Evolutionary conservation across 805 yeast species (phyloP).

Genomic region (Hanseniaspora lachancei): DNA sequence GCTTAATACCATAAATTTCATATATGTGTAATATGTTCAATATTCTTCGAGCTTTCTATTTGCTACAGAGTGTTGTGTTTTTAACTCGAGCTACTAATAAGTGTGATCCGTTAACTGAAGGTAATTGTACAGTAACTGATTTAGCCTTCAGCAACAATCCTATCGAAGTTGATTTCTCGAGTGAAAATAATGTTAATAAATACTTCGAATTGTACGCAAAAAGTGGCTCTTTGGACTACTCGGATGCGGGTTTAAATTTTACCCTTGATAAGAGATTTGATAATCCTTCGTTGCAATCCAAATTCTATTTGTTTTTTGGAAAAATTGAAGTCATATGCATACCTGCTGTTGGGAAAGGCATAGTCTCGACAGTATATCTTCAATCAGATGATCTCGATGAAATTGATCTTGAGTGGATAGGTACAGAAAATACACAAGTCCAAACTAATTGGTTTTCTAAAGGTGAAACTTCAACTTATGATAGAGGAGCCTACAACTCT

Average conservation of each 20-base stretch:
- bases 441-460: slow-evolving; percentile 73
- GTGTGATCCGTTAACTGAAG: slow-evolving; percentile 35
- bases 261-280: slow-evolving; percentile 51
- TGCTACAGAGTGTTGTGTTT: neutral
- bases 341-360: slow-evolving; percentile 67
- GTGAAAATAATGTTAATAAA: slow-evolving; percentile 27
- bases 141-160: slow-evolving; percentile 49
- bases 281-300: slow-evolving; percentile 65
- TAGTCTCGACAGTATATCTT: slow-evolving; percentile 67
- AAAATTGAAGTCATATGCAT: slow-evolving; percentile 57
- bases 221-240: slow-evolving; percentile 34
- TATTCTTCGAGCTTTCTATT: neutral
- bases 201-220: slow-evolving; percentile 33
- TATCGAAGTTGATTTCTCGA: slow-evolving; percentile 38
- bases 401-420: slow-evolving; percentile 78
- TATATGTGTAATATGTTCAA: neutral
- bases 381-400: slow-evolving; percentile 82
- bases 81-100: neutral
- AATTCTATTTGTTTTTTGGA: slow-evolving; percentile 83
- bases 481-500: slow-evolving; percentile 60
- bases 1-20: too few relatives aligned
- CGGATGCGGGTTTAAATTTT: slow-evolving; percentile 48
- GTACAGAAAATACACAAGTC: slow-evolving; percentile 60
- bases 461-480: slow-evolving; percentile 64
- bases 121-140: slow-evolving; percentile 34